Conservation (phyloP, 2,329 filamentous ascomycete genomes). For the Clonostachys chloroleuca region DNA sequence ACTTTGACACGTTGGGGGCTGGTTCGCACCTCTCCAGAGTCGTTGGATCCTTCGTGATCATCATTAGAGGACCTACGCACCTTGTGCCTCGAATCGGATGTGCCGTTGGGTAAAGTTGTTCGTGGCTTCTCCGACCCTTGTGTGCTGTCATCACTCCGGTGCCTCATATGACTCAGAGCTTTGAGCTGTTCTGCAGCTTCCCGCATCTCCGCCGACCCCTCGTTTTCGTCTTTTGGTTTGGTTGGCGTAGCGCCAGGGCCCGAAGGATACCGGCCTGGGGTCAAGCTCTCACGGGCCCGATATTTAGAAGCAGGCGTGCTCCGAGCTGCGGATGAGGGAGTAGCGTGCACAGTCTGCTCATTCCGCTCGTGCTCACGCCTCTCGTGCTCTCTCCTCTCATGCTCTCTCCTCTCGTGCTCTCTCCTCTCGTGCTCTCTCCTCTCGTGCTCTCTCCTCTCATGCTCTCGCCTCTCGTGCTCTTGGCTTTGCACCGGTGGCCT, state of each 20-base stretch:
- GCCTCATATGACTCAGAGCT: constrained; percentile 59
- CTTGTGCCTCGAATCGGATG: constrained; percentile 21
- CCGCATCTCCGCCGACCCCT: constrained; percentile 66
- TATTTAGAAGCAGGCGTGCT: background rate
- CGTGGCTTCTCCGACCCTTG: constrained; percentile 16
- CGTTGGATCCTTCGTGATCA: constrained; percentile 18
- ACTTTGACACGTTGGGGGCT: constrained; percentile 27
- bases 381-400: too few species aligned
- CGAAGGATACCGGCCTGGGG: background rate
- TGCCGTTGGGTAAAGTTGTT: constrained; percentile 31
- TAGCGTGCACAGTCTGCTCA: background rate
- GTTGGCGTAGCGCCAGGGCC: constrained; percentile 2
- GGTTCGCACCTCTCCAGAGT: too few species aligned
- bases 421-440: background rate
- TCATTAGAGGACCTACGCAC: constrained; percentile 25
- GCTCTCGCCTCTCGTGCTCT: background rate
- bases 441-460: background rate
- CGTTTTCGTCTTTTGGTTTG: constrained; percentile 30
- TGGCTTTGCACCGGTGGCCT: constrained; percentile 3
- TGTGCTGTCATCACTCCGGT: constrained; percentile 39
- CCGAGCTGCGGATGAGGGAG: background rate
- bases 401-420: too few species aligned
- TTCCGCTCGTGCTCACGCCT: background rate
- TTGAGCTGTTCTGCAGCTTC: constrained; percentile 65
- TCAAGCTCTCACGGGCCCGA: background rate